Conservation (phyloP, 1,284 basidiomycete species). For the Trichosporon sp. region DNA sequence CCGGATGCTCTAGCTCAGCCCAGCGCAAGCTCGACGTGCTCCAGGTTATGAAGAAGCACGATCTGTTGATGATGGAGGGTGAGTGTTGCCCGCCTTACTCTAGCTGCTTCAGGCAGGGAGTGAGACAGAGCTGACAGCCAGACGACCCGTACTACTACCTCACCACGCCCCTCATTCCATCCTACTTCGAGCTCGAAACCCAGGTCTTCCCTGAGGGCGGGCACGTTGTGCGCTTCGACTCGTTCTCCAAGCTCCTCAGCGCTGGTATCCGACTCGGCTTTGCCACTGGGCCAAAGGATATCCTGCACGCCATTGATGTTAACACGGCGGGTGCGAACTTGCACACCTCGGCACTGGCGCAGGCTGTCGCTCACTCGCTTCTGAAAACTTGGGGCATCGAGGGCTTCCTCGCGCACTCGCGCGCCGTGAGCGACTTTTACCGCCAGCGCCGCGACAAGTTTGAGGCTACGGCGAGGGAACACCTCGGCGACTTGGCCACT, state of each 20-base stretch:
- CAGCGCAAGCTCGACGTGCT: conserved; percentile 74
- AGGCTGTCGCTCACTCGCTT: conserved; percentile 66
- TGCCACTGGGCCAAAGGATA: conserved; percentile 66
- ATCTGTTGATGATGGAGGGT: conserved; percentile 82
- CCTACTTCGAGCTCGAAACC: conserved; percentile 72
- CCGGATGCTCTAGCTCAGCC: conserved; percentile 66
- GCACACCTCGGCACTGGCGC: conserved; percentile 70
- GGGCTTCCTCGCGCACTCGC: conserved; percentile 69
- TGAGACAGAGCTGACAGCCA: conserved; percentile 22
- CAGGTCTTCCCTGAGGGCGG: conserved; percentile 53
- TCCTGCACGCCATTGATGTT: conserved; percentile 69
- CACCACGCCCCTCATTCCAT: conserved; percentile 55
- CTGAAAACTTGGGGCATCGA: conserved; percentile 71
- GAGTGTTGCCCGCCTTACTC: conserved; percentile 20
- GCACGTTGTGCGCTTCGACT: conserved; percentile 79
- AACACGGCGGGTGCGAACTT: conserved; percentile 60
- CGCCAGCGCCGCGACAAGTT: conserved; percentile 69
- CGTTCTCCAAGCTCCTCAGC: conserved; percentile 79
- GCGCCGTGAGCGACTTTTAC: conserved; percentile 72
- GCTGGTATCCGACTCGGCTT: conserved; percentile 65
- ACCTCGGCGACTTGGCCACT: conserved; percentile 69
- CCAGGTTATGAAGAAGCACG: conserved; percentile 64
- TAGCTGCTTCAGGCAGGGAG: background rate
- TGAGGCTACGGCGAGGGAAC: conserved; percentile 64
- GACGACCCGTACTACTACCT: conserved; percentile 72